These are phyloP conservation scores for Brasenia schreberi DNA, from an alignment of 164 flowering plant species.

Conservation along the genomic window DNA sequence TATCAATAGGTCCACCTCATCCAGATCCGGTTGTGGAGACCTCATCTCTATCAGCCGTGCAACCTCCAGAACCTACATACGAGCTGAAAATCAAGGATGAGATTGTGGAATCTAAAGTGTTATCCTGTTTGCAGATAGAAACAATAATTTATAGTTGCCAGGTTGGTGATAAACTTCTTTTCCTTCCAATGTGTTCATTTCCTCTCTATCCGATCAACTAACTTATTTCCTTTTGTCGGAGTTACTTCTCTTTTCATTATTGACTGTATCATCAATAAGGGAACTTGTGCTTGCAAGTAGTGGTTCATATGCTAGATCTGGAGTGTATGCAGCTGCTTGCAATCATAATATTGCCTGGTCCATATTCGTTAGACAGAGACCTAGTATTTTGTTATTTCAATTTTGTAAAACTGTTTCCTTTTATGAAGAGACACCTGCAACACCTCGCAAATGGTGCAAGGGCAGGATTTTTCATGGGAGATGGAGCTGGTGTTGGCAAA, in stretches of 20 bases:
- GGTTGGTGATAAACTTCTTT: constrained; percentile 28
- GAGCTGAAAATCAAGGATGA: constrained; percentile 50
- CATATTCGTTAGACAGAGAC: no score
- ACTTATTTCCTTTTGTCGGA: background rate
- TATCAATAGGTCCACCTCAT: constrained; percentile 88
- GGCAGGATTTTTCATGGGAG: constrained; percentile 96
- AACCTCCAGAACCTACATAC: constrained; percentile 98
- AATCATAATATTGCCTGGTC: no score
- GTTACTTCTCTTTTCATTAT: no score
- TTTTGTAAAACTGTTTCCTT: no score
- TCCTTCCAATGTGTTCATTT: background rate
- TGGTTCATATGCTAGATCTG: no score
- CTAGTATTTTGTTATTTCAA: no score
- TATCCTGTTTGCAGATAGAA: constrained; percentile 97
- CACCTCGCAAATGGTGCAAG: constrained; percentile 59
- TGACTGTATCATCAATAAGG: no score
- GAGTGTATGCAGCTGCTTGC: no score
- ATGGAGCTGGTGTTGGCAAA: constrained; percentile 99
- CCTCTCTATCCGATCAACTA: no score
- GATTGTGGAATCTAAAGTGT: constrained; percentile 46
- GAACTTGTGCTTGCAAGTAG: no score
- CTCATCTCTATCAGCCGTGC: constrained; percentile 90
- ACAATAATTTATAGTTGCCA: constrained; percentile 92
- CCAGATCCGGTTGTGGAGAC: constrained; percentile 98
- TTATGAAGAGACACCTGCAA: constrained; percentile 90